Conservation (phyloP, 192 early-diverging fungal genomes). For the Backusella luteola region DNA sequence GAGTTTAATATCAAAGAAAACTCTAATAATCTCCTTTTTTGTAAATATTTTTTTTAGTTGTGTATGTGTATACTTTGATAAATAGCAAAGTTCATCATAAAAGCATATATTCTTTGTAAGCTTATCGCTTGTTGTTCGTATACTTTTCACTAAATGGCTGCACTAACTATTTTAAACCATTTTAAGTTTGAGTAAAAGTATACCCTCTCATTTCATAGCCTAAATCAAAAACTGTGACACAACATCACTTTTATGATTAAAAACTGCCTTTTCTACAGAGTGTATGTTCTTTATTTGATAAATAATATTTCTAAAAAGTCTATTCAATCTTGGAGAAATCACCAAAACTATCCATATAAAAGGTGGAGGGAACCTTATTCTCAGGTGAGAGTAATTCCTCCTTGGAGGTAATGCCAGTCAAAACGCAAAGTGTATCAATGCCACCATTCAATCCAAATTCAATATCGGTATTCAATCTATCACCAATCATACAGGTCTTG, state of each 20-base stretch:
- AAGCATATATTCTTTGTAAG: neutral
- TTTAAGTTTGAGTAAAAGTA: too few relatives aligned
- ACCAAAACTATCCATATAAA: constrained; percentile 47
- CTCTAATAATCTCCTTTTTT: too few relatives aligned
- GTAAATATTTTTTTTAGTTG: too few relatives aligned
- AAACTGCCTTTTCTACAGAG: neutral
- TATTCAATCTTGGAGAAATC: constrained; percentile 28
- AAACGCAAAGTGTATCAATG: constrained; percentile 84
- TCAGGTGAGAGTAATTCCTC: neutral
- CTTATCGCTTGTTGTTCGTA: too few relatives aligned
- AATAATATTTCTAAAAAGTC: neutral
- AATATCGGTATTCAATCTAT: constrained; percentile 95
- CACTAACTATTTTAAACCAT: too few relatives aligned
- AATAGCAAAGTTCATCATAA: neutral
- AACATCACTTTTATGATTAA: neutral
- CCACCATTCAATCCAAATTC: constrained; percentile 86
- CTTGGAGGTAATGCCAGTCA: constrained; percentile 65
- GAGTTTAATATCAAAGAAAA: too few relatives aligned
- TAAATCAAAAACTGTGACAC: too few relatives aligned
- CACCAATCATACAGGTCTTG: constrained; percentile 95
- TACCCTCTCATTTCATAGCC: too few relatives aligned
- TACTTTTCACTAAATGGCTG: too few relatives aligned
- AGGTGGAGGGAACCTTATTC: constrained; percentile 38
- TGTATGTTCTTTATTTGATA: neutral
- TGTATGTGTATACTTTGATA: neutral